A percentile compares a stretch with the other conserved stretches of the same genome.
These are phyloP conservation scores for Candida cerambycidarum DNA, from an alignment of 805 yeast species.

Conservation along the genomic window DNA sequence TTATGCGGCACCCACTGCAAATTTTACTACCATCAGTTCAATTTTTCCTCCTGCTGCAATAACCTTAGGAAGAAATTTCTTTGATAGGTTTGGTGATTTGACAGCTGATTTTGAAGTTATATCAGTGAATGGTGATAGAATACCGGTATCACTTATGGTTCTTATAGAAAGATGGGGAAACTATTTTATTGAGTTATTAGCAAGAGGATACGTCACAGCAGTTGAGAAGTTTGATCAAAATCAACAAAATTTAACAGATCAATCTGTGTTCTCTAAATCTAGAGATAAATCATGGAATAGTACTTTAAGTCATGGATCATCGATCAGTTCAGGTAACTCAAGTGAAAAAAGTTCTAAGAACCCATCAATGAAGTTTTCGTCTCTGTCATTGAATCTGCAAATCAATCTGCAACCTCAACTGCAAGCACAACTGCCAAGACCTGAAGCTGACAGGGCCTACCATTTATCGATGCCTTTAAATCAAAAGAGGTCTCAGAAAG, in stretches of 20 bases:
- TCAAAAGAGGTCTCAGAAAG: conserved; percentile 11
- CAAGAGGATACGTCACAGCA: conserved; percentile 65
- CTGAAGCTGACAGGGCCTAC: conserved; percentile 12
- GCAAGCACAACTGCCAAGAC: conserved; percentile 1
- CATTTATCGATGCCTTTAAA: conserved; percentile 25
- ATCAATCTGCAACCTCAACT: background rate
- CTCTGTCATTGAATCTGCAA: conserved; percentile 2
- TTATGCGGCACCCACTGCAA: conserved; percentile 71
- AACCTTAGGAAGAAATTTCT: conserved; percentile 72
- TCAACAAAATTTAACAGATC: conserved; percentile 13
- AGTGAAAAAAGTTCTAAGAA: conserved; percentile 1
- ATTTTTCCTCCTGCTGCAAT: conserved; percentile 77
- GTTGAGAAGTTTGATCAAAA: conserved; percentile 39
- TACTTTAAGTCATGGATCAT: conserved; percentile 8
- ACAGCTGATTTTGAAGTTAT: conserved; percentile 72
- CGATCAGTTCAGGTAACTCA: conserved; percentile 13
- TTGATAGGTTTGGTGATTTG: conserved; percentile 62
- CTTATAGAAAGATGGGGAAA: conserved; percentile 77
- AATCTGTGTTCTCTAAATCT: background rate
- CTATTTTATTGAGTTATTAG: conserved; percentile 59
- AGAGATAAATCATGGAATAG: conserved; percentile 6
- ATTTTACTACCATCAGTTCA: conserved; percentile 63
- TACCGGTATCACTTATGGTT: conserved; percentile 59
- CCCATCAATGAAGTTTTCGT: background rate
- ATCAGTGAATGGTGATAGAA: conserved; percentile 66